Evolutionary conservation across 129 eudicot species (phyloP).

Genomic region (Flaveria trinervia): DNA sequence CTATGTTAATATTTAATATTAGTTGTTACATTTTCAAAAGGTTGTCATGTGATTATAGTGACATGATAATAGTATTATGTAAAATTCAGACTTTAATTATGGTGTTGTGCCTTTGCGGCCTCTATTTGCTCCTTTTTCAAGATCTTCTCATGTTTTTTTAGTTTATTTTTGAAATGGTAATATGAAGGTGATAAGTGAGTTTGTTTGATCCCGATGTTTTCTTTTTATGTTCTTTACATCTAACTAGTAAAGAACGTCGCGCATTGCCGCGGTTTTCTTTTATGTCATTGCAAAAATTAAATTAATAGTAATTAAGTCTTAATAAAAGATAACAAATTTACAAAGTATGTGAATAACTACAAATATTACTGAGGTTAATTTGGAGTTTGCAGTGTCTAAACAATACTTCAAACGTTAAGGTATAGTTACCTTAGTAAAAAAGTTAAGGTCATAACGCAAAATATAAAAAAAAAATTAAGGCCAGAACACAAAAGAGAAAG

Average conservation of each 20-base stretch:
- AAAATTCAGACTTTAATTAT: slow-evolving; percentile 18
- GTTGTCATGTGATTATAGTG: slow-evolving; percentile 45
- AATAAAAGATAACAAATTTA: too few species aligned
- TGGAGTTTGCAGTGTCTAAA: too few species aligned
- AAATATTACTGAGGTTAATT: too few species aligned
- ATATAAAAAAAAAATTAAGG: too few species aligned
- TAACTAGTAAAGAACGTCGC: background rate
- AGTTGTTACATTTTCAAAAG: slow-evolving; percentile 42
- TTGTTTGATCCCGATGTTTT: slow-evolving; percentile 17
- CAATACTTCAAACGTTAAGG: too few species aligned
- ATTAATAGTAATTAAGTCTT: too few species aligned
- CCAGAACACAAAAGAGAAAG: too few species aligned
- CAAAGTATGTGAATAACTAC: too few species aligned
- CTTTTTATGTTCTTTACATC: slow-evolving; percentile 6
- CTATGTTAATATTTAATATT: slow-evolving; percentile 39
- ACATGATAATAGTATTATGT: slow-evolving; percentile 43
- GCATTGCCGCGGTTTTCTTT: too few species aligned
- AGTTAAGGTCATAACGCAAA: too few species aligned
- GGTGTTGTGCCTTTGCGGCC: slow-evolving; percentile 29
- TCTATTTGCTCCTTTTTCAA: slow-evolving; percentile 18
- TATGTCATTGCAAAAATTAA: too few species aligned
- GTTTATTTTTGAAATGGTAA: background rate
- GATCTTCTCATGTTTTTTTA: slow-evolving; percentile 14
- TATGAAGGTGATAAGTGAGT: slow-evolving; percentile 4
- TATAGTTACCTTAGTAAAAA: too few species aligned